Base-by-base conservation (phyloP, 164 flowering plant species). In the Macadamia tetraphylla region DNA sequence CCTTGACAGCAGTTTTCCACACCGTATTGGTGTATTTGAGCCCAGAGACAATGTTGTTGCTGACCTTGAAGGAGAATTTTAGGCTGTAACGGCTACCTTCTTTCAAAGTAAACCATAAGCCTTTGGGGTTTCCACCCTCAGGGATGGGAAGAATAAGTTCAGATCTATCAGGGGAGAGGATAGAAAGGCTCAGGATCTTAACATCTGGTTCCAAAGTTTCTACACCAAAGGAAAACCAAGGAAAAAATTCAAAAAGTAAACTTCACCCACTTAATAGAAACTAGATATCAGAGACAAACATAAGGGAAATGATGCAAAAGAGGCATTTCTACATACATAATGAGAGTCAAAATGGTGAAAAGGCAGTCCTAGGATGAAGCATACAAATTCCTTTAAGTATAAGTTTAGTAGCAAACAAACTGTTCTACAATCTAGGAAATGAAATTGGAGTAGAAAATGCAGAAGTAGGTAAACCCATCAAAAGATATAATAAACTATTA, bases 31-130 rank as follows among this genome's bases (percentile, higher is more conserved):
- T 56, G 62, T 65, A 67, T 62, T 42, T 70, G 43, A 87, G 81
- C 52, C 92, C 87, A 58, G 87, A 84, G 17, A 85, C 89, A 53
- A 87, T 82, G 83, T 87, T 86, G 60, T 84, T 86, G 76, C 66
- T 69, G 67, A 87, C 89, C 65, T 74, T 56, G 72, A 87, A 81
- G 30, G 89, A 18, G 76, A 87, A 80, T 59, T 74, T 84, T 66
- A 87, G 70, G 59, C 67, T 75, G 79, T 87, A 86, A 29, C 46
- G 75, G 68, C 88, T 85, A 14, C 88, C 89, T 79, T 87, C 89
- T 77, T 87, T 84, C 69, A 87, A 63, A 1, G 85, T 79, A 77
- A 87, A 87, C 87, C 85, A 84, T 12, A 65, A 59, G 62, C 85
- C 88, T 44, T 85, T 80, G 3, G 83, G 81, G 17, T 78, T 78